Conservation (phyloP, 164 flowering plant genomes). For the Vitis cinerea region DNA sequence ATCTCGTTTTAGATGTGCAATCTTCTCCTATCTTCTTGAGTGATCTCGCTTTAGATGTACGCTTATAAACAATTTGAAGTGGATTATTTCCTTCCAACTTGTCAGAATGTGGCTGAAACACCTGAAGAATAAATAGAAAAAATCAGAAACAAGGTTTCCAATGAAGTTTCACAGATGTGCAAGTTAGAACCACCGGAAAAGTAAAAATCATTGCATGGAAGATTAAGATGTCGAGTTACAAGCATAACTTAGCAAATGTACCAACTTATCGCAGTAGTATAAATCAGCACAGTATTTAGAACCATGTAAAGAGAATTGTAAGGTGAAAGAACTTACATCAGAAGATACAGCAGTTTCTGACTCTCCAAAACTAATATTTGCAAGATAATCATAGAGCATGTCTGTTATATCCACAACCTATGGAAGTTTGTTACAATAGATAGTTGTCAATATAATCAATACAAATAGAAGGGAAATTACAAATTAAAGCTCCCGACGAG, state of each 20-base stretch:
- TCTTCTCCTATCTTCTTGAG: conserved; percentile 14
- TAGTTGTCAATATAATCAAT: background rate
- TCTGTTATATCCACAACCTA: conserved; percentile 77
- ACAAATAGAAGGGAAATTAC: background rate
- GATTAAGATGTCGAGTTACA: background rate
- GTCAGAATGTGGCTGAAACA: conserved; percentile 8
- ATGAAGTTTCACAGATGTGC: background rate
- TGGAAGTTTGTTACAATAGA: conserved; percentile 6
- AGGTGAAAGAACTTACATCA: conserved; percentile 37
- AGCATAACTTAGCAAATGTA: background rate
- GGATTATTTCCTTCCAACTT: conserved; percentile 13
- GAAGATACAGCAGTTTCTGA: conserved; percentile 8
- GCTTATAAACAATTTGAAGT: conserved; percentile 8
- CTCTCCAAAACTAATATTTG: conserved; percentile 41
- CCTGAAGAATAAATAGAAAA: conserved; percentile 15
- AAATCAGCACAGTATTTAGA: background rate
- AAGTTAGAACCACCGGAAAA: background rate
- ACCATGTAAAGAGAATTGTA: background rate
- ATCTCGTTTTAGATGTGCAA: conserved; percentile 16
- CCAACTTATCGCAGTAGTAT: background rate
- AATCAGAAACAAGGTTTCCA: background rate
- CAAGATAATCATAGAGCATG: conserved; percentile 50
- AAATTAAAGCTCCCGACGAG: background rate
- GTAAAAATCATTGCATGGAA: background rate
- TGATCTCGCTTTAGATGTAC: conserved; percentile 12